Evolutionary conservation across 2,329 filamentous ascomycete genomes (phyloP), one percentile per base, ranked within the genome.

Genomic region (Cyphellophora attinorum): DNA sequence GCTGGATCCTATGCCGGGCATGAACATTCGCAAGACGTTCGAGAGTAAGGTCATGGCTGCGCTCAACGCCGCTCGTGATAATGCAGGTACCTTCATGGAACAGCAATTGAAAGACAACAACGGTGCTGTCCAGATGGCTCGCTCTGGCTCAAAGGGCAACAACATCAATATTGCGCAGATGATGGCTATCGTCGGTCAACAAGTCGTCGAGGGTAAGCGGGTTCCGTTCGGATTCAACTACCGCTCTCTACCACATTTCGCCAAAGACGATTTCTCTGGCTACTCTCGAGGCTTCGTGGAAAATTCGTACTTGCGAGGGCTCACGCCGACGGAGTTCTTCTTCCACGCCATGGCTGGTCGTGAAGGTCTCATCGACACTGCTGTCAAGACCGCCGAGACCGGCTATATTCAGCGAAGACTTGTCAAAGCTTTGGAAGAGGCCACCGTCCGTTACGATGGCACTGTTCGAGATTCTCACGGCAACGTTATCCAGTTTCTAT

Each of bases 271-370:
- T 59, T 98, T 96, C 60, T 96, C 89, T 13, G 86, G 91, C 8
- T 88, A 95, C 57, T 89, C 91, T 29, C 81, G 91, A 65, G 91
- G 91, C 27, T 98, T 98, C 54, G 91, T 98, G 13, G 91, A 98
- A 61, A 98, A 98, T 64, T 98, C 91, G 0, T 98, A 98, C 52
- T 75, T 98, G 10, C 84, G 91, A 68, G 91, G 91, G 37, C 67
- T 98, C 39, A 98, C 93, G 0, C 91, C 91, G 0, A 81, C 84
- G 1, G 91, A 98, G 51, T 98, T 98, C 65, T 98, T 95, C 68
- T 98, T 98, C 73, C 91, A 98, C 74, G 91, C 91, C 55, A 98
- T 98, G 91, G 91, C 91, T 70, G 91, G 91, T 85, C 79, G 91
- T 68, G 91, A 98, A 65, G 91, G 91, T 93, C 72, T 98, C 36